Base-by-base conservation (phyloP, 2,329 filamentous ascomycete species). In the Colletotrichum tamarilloi region DNA sequence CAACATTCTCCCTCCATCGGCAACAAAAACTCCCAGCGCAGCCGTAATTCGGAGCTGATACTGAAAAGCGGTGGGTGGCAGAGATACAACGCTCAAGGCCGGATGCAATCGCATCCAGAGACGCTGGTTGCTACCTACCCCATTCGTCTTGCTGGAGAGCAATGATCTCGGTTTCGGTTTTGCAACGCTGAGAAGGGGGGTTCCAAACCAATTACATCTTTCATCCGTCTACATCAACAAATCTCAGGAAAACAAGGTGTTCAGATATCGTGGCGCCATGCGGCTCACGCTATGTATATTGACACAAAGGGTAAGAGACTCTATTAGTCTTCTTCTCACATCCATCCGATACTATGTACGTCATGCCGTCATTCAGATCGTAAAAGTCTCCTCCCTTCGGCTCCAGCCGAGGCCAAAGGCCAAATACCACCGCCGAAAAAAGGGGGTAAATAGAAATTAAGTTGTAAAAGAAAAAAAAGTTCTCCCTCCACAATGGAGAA, bases 351-450 rank as follows among this genome's bases (percentile, higher is more conserved):
- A 35, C 32, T 35, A 68, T 68, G 26, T 38, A 52, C 49, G 28
- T 52, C 28, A 42, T 58, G 53, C 57, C 52, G 38, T 72, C 68
- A n/a, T 72, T 14, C n/a, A 68, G 49, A 19, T 72, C 58, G 49
- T 72, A 35, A 55, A 12, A 64, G 14, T 55, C 3, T 35, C 30
- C 35, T 16, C n/a, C 16, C 28, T 4, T 57, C 32, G 22, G 57
- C 16, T 38, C 56, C 24, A 11, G 49, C 30, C 35, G 38, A 28
- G 1, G 12, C 57, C 30, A 56, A 46, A 35, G 12, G 62, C 59
- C 66, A 26, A 38, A 26, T 30, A 38, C 46, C n/a, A 24, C 3
- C 1, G 11, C 42, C 19, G 11, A 2, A 46, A 42, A 56, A 8
- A 63, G 32, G 2, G 16, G 28, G 3, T 5, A 60, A 22, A 26